A percentile compares a stretch with the other conserved stretches of the same genome.
These are phyloP conservation scores for Vicia sativa DNA, from an alignment of 306 rosid genomes.

Conservation along the genomic window DNA sequence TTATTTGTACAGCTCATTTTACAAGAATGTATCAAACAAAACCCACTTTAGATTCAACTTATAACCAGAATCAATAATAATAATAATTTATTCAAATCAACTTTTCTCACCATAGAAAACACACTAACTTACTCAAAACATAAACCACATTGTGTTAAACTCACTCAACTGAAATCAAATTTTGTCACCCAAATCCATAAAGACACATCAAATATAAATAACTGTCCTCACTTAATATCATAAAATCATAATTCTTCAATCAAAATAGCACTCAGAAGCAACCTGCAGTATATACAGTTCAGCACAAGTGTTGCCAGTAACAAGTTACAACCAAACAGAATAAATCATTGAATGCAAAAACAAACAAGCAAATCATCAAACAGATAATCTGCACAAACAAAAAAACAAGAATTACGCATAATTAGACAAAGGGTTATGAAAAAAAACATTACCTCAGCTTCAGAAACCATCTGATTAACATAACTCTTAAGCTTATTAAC, in stretches of 20 bases:
- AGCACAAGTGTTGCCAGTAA: no score
- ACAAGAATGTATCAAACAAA: no score
- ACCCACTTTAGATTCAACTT: no score
- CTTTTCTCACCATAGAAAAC: no score
- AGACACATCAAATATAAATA: background rate
- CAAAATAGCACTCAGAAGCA: no score
- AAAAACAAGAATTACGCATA: background rate
- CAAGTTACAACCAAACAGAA: no score
- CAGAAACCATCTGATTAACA: conserved; percentile 93
- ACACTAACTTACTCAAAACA: background rate
- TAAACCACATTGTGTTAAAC: no score
- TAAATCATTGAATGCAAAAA: no score
- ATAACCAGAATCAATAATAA: no score
- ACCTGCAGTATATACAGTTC: no score
- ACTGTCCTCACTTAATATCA: conserved; percentile 1
- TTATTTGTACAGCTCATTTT: no score
- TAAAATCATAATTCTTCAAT: background rate
- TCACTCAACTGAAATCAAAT: background rate
- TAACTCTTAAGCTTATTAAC: conserved; percentile 80
- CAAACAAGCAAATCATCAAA: background rate
- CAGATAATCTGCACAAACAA: background rate
- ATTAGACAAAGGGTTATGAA: background rate
- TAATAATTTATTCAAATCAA: no score
- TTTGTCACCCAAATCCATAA: background rate
- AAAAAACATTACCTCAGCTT: conserved; percentile 61